Conservation (phyloP, 306 rosid genomes). For the Cucumis cinereus region DNA sequence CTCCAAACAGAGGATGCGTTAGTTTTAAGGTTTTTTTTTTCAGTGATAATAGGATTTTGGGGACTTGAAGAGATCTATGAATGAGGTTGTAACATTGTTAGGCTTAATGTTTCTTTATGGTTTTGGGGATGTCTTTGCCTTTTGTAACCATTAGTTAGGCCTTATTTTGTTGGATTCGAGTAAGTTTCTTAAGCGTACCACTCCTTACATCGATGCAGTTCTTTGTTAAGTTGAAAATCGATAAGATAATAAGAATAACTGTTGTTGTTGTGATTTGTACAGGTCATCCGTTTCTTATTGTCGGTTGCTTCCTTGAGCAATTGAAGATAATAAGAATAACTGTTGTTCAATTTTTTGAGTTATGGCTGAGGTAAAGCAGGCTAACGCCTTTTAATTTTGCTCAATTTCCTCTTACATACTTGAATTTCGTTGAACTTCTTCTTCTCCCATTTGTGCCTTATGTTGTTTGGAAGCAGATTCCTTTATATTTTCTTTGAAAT, state of each 20-base stretch:
- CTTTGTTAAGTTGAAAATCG: neutral
- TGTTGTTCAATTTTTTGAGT: neutral
- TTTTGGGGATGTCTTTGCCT: neutral
- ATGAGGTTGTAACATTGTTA: neutral
- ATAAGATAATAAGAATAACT: too few relatives aligned
- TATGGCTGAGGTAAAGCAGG: conserved; percentile 5
- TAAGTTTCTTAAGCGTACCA: neutral
- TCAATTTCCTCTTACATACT: neutral
- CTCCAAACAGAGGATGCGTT: neutral
- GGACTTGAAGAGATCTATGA: neutral
- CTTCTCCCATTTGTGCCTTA: neutral
- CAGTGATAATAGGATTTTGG: neutral
- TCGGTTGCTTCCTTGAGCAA: neutral
- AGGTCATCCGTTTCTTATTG: neutral
- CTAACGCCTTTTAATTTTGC: neutral
- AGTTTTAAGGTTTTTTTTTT: neutral
- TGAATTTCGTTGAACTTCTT: neutral
- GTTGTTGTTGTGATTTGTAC: neutral
- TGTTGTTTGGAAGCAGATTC: neutral
- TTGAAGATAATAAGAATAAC: neutral
- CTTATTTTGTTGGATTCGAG: neutral
- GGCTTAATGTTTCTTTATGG: neutral
- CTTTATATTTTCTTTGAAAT: neutral
- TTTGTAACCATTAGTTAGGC: too few relatives aligned
- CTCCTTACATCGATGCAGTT: neutral